Percentiles rank a stretch among this genome's conserved stretches.
Evolutionary conservation across 1,284 basidiomycete species (phyloP).

Genomic region (Cryptococcus sp.): DNA sequence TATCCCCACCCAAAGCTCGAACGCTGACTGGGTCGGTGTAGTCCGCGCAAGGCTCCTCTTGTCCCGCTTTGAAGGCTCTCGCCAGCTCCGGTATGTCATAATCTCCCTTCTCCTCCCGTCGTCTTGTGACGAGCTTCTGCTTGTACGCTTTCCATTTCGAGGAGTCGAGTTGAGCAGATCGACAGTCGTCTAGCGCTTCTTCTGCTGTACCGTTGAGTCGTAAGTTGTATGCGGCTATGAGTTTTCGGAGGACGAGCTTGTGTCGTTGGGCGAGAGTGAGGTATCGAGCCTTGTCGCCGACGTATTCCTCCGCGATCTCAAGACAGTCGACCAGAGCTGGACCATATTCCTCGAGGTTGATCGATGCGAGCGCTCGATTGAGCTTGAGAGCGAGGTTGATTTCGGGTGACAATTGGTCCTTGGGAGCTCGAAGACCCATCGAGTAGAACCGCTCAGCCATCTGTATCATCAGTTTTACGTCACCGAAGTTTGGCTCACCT

Average conservation of each 20-base stretch:
- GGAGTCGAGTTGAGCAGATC: background rate
- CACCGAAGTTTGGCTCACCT: background rate
- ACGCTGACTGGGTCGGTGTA: background rate
- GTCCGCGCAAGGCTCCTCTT: background rate
- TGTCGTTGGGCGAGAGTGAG: background rate
- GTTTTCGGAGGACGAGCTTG: constrained; percentile 1
- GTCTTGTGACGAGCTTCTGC: background rate
- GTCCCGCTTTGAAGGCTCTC: too few relatives aligned
- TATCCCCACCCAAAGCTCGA: background rate
- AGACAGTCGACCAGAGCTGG: constrained; percentile 3
- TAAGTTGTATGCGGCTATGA: background rate
- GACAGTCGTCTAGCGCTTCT: background rate
- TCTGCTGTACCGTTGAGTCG: background rate
- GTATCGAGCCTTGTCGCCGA: background rate
- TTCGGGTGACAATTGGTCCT: background rate
- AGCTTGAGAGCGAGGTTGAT: background rate
- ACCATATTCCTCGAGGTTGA: background rate
- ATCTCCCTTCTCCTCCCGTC: background rate
- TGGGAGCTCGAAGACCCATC: background rate
- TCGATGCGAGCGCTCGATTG: background rate
- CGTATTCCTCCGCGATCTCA: background rate
- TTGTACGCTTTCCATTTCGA: background rate
- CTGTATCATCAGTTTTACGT: background rate
- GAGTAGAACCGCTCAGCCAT: background rate
- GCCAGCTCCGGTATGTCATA: background rate